Percentiles rank a stretch among this genome's conserved stretches.
Evolutionary conservation across 129 eudicot genomes (phyloP).

Genomic region (Calendula officinalis): DNA sequence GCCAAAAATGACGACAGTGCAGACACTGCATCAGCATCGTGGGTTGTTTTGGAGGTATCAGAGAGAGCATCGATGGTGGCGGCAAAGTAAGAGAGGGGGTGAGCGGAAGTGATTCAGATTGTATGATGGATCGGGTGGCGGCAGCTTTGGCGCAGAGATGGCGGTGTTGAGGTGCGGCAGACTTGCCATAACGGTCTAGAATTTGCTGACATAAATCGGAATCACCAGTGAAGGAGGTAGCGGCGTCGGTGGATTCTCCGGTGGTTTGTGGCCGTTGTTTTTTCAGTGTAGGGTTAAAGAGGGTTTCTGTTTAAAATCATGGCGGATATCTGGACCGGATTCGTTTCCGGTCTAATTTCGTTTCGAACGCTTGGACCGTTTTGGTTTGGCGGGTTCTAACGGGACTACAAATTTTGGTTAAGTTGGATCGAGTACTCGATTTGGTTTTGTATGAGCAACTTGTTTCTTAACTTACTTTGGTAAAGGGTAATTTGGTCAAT

Average conservation of each 20-base stretch:
- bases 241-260: conserved; percentile 24
- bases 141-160: conserved; percentile 94
- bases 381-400: too few species aligned
- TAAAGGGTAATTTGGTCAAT: too few species aligned
- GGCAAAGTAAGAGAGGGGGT: conserved; percentile 83
- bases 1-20: conserved; percentile 72
- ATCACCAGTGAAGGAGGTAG: conserved; percentile 32
- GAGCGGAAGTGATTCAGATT: conserved; percentile 56
- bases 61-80: conserved; percentile 70
- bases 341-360: too few species aligned
- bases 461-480: too few species aligned
- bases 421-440: too few species aligned
- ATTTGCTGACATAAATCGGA: conserved; percentile 70
- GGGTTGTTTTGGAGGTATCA: conserved; percentile 31
- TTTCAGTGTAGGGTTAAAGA: conserved; percentile 30
- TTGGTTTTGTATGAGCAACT: too few species aligned
- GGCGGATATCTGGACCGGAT: too few species aligned
- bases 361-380: too few species aligned
- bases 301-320: conserved; percentile 17
- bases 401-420: too few species aligned
- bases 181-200: conserved; percentile 73
- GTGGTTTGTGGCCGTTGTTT: conserved; percentile 23
- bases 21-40: conserved; percentile 55
- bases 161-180: conserved; percentile 90
- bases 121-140: conserved; percentile 78